Conservation (phyloP, 1,139 yeast species). For the Saccharomyces hybrid region DNA sequence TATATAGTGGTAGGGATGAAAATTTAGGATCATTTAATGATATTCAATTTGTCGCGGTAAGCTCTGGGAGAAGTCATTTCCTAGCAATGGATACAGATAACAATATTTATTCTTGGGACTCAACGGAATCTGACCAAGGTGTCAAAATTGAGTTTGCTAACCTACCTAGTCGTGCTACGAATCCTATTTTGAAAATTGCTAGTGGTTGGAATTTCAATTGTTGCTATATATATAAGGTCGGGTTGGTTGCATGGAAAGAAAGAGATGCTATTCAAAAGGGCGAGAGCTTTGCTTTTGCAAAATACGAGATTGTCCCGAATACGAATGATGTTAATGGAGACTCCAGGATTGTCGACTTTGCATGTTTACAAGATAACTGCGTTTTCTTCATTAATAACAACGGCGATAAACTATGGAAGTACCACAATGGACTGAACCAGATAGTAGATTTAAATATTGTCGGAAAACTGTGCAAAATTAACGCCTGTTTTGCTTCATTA, state of each 20-base stretch:
- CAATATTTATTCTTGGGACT: slow-evolving; percentile 59
- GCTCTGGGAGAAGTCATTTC: slow-evolving; percentile 62
- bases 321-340: slow-evolving; percentile 32
- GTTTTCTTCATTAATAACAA: slow-evolving; percentile 43
- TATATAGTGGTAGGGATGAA: slow-evolving; percentile 8
- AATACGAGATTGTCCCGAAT: slow-evolving; percentile 37
- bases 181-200: slow-evolving; percentile 40
- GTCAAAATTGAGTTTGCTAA: slow-evolving; percentile 38
- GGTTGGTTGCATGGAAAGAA: slow-evolving; percentile 54
- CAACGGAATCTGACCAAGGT: slow-evolving; percentile 38
- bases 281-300: slow-evolving; percentile 32
- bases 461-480: slow-evolving; percentile 24
- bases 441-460: slow-evolving; percentile 20
- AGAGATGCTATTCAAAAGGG: slow-evolving; percentile 34
- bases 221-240: slow-evolving; percentile 43
- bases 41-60: slow-evolving; percentile 40
- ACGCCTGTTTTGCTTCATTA: slow-evolving; percentile 34
- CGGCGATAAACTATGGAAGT: slow-evolving; percentile 39
- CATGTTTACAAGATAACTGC: slow-evolving; percentile 44
- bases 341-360: slow-evolving; percentile 44
- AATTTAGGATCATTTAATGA: slow-evolving; percentile 17
- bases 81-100: slow-evolving; percentile 51
- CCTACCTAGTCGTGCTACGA: slow-evolving; percentile 16
- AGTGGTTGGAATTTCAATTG: slow-evolving; percentile 69
- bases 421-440: slow-evolving; percentile 30